These are phyloP conservation scores for Plasmodium sp. DNA, from an alignment of 169 alveolate species.

Conservation along the genomic window DNA sequence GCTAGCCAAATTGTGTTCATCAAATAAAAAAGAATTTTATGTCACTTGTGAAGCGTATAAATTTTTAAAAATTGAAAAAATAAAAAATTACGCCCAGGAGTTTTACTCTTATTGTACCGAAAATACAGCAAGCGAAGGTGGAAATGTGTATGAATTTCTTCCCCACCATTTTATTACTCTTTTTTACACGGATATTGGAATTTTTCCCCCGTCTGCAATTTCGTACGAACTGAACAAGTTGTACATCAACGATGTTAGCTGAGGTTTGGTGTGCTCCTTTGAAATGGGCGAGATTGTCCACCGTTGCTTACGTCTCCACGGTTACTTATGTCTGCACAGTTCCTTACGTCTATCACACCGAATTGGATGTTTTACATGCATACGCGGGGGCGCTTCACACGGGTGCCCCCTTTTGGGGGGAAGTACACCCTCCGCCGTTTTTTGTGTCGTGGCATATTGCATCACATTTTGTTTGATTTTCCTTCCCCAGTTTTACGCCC, in stretches of 20 bases:
- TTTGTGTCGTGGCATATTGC: background rate
- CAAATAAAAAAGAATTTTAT: constrained; percentile 65
- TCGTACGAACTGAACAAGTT: constrained; percentile 51
- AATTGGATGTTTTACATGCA: background rate
- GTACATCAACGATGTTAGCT: constrained; percentile 22
- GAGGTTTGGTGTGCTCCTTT: background rate
- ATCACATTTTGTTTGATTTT: background rate
- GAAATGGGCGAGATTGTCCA: background rate
- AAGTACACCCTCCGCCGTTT: background rate
- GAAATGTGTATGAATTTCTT: constrained; percentile 45
- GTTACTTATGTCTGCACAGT: too few species aligned
- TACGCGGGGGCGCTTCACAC: background rate
- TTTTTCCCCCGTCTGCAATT: constrained; percentile 54
- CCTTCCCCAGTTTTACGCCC: background rate
- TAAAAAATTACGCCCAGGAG: constrained; percentile 8
- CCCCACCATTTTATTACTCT: constrained; percentile 63
- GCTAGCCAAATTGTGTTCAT: constrained; percentile 51
- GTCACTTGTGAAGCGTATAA: constrained; percentile 66
- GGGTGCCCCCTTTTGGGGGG: background rate
- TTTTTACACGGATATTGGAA: constrained; percentile 70
- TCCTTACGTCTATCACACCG: background rate
- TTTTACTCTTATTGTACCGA: constrained; percentile 43
- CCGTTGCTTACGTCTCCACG: background rate
- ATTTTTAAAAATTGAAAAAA: constrained; percentile 58
- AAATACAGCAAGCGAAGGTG: constrained; percentile 8